These are phyloP conservation scores for Chlorella sp. DNA, from an alignment of 139 green algal genomes.

Conservation along the genomic window DNA sequence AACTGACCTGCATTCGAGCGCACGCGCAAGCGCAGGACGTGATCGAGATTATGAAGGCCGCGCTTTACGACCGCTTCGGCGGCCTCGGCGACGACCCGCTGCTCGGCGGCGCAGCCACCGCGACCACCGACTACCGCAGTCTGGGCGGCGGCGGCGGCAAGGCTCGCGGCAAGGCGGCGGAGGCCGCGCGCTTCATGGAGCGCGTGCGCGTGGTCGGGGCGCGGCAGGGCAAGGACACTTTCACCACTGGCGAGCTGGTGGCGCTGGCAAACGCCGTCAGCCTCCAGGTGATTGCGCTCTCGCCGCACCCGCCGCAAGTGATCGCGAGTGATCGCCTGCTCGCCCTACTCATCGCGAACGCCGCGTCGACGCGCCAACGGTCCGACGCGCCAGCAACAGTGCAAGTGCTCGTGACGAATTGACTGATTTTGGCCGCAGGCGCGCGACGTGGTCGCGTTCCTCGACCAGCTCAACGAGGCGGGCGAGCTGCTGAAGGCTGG, in stretches of 20 bases:
- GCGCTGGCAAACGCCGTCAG: conserved; percentile 49
- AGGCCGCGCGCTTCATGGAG: conserved; percentile 59
- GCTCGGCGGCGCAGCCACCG: neutral
- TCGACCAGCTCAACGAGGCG: conserved; percentile 70
- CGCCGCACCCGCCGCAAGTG: neutral
- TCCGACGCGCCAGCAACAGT: too few relatives aligned
- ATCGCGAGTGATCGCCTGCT: neutral
- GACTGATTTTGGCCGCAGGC: too few relatives aligned
- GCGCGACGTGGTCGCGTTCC: conserved; percentile 47
- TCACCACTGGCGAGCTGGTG: conserved; percentile 51
- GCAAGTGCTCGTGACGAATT: neutral
- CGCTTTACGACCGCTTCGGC: conserved; percentile 48
- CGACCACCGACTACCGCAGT: neutral
- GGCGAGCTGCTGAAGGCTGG: conserved; percentile 34
- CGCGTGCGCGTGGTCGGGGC: conserved; percentile 34
- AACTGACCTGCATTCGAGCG: too few relatives aligned
- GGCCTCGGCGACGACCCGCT: conserved; percentile 15
- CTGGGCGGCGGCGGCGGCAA: conserved; percentile 17
- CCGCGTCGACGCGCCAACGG: too few relatives aligned
- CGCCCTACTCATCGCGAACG: neutral
- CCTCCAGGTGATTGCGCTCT: conserved; percentile 16
- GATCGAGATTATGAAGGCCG: conserved; percentile 65
- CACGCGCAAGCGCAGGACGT: conserved; percentile 62
- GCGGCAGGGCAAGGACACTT: conserved; percentile 25
- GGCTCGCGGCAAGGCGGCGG: conserved; percentile 37